A percentile compares a stretch with the other conserved stretches of the same genome.
Evolutionary conservation across 2,329 filamentous ascomycete species (phyloP).

Genomic region (Boeremia exigua): DNA sequence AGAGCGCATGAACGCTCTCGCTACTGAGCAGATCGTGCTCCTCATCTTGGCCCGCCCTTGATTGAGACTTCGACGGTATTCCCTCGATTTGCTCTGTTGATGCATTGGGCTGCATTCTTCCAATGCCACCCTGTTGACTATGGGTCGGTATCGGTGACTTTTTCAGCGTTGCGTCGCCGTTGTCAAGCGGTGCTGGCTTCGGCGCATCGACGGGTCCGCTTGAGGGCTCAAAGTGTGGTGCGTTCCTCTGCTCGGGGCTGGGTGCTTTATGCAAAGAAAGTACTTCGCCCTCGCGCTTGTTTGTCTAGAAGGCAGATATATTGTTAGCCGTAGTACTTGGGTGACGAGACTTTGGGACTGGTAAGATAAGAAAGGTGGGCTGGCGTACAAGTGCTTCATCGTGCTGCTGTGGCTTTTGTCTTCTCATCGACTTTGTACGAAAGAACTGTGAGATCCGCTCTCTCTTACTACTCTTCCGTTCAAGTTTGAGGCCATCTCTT

Average conservation of each 20-base stretch:
- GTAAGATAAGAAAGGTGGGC: constrained; percentile 1
- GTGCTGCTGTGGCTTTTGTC: constrained; percentile 28
- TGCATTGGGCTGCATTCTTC: background rate
- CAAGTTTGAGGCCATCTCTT: constrained; percentile 25
- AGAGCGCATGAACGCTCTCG: constrained; percentile 70
- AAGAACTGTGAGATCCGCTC: constrained; percentile 42
- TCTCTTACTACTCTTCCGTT: constrained; percentile 38
- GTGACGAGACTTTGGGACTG: background rate
- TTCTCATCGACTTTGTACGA: constrained; percentile 26
- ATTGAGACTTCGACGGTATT: constrained; percentile 19
- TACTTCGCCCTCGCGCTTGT: constrained; percentile 13
- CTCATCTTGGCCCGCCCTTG: constrained; percentile 19
- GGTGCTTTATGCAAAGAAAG: background rate
- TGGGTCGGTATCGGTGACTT: background rate
- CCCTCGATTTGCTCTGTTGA: constrained; percentile 18
- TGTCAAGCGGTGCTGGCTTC: constrained; percentile 1
- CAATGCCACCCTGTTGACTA: background rate
- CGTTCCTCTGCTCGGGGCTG: background rate
- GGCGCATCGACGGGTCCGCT: background rate
- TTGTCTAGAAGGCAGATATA: constrained; percentile 23
- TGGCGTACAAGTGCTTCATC: constrained; percentile 28
- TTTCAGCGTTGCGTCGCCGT: background rate
- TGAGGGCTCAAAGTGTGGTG: background rate
- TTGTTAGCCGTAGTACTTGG: constrained; percentile 26
- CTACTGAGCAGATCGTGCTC: constrained; percentile 45